A percentile compares a stretch with the other conserved stretches of the same genome.
Evolutionary conservation across 2,329 filamentous ascomycete genomes (phyloP).

Genomic region (Fusarium praegraminearum): DNA sequence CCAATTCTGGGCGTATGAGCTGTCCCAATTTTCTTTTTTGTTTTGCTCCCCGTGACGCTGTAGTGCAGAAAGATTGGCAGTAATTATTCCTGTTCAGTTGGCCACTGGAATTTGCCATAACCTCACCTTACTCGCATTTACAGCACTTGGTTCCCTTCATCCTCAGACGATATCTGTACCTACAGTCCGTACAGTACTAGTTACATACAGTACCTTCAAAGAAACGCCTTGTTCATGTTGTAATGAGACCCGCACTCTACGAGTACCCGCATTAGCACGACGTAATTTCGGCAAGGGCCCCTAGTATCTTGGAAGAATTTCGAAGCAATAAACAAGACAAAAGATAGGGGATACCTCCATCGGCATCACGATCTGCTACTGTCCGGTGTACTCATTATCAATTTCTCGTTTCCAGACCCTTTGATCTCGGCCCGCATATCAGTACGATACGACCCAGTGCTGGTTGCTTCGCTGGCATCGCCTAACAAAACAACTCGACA

Average conservation of each 20-base stretch:
- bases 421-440: slow-evolving; percentile 21
- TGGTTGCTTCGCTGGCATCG: slow-evolving; percentile 41
- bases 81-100: slow-evolving; percentile 23
- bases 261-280: slow-evolving; percentile 44
- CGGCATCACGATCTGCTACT: background rate
- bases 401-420: slow-evolving; percentile 19
- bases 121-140: slow-evolving; percentile 4
- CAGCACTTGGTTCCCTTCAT: background rate
- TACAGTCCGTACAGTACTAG: background rate
- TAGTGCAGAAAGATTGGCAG: slow-evolving; percentile 9
- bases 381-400: slow-evolving; percentile 1
- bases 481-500: background rate
- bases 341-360: slow-evolving; percentile 18
- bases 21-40: slow-evolving; percentile 14
- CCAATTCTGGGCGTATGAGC: slow-evolving; percentile 22
- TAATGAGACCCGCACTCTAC: slow-evolving; percentile 47
- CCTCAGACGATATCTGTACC: background rate
- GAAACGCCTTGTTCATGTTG: slow-evolving; percentile 26
- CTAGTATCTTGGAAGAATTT: slow-evolving; percentile 31
- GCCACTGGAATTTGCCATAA: slow-evolving; percentile 28
- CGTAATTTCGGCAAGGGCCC: slow-evolving; percentile 46
- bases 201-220: slow-evolving; percentile 5
- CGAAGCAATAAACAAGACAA: slow-evolving; percentile 22
- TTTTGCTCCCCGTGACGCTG: slow-evolving; percentile 7
- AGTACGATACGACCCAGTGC: slow-evolving; percentile 17